Conservation (phyloP, 495 filamentous ascomycete species). For the Niebla homalea region DNA sequence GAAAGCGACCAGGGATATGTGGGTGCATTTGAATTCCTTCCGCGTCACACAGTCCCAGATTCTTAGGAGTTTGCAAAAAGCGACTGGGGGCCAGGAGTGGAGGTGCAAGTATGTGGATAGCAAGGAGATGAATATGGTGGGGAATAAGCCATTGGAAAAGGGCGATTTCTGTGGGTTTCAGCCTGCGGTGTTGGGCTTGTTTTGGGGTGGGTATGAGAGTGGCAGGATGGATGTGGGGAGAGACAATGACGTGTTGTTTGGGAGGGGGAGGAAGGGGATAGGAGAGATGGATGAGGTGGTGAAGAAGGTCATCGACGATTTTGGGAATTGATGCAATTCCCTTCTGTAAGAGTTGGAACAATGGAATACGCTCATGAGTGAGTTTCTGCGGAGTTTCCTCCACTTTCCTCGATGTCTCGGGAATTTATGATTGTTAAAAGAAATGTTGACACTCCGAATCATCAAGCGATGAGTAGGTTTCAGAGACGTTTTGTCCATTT, state of each 20-base stretch:
- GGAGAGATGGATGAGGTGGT: slow-evolving; percentile 22
- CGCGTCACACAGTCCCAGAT: slow-evolving; percentile 33
- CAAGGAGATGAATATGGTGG: slow-evolving; percentile 19
- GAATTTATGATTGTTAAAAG: too few relatives aligned
- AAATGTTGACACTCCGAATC: too few relatives aligned
- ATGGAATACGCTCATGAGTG: too few relatives aligned
- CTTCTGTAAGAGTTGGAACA: too few relatives aligned
- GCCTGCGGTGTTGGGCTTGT: slow-evolving; percentile 18
- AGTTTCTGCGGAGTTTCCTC: too few relatives aligned
- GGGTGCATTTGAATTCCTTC: slow-evolving; percentile 34
- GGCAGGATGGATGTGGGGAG: too few relatives aligned
- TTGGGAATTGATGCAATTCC: too few relatives aligned
- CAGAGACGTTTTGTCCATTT: too few relatives aligned
- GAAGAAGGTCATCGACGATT: slow-evolving; percentile 14
- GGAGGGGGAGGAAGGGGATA: slow-evolving; percentile 18
- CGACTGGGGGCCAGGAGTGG: slow-evolving; percentile 27
- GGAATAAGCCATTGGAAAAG: slow-evolving; percentile 20
- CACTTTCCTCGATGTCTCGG: too few relatives aligned
- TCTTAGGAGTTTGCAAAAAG: slow-evolving; percentile 29
- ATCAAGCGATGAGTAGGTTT: too few relatives aligned
- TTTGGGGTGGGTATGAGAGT: slow-evolving; percentile 16
- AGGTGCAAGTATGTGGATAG: slow-evolving; percentile 23
- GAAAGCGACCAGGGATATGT: slow-evolving; percentile 30
- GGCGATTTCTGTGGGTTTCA: slow-evolving; percentile 26
- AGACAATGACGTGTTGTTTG: slow-evolving; percentile 18